Percentiles rank a stretch among this genome's conserved stretches.
Evolutionary conservation across 2,329 filamentous ascomycete genomes (phyloP).

Genomic region (Fusarium cicatricum): DNA sequence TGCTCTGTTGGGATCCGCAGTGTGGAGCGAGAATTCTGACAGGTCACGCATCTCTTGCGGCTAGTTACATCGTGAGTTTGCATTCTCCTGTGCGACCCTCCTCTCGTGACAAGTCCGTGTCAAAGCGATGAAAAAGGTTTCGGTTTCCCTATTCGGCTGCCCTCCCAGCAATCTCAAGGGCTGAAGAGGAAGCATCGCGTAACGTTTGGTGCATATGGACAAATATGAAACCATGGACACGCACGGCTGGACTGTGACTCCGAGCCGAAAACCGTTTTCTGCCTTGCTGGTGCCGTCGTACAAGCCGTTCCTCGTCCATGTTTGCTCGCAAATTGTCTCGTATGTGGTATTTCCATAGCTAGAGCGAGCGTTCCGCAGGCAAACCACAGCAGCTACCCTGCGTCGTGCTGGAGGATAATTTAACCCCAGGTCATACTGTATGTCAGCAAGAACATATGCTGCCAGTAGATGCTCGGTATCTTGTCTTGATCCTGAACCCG

Average conservation of each 20-base stretch:
- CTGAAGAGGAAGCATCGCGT: neutral
- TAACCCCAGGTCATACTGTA: too few species aligned
- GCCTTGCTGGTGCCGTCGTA: neutral
- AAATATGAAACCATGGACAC: too few species aligned
- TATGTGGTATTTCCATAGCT: neutral
- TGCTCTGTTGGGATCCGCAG: neutral
- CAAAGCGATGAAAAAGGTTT: neutral
- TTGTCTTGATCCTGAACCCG: too few species aligned
- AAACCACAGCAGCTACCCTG: conserved; percentile 29
- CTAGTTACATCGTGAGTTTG: neutral
- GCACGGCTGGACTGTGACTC: neutral
- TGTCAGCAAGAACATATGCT: too few species aligned
- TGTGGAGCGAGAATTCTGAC: neutral
- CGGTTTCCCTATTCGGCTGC: neutral
- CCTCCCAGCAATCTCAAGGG: neutral
- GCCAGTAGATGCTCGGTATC: too few species aligned
- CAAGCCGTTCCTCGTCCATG: conserved; percentile 4
- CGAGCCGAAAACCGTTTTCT: neutral
- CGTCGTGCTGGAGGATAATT: neutral
- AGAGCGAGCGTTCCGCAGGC: conserved; percentile 9
- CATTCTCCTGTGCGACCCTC: neutral
- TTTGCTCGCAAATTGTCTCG: neutral
- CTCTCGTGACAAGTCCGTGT: neutral
- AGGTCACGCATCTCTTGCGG: conserved; percentile 4
- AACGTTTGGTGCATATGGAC: too few species aligned